These are phyloP conservation scores for Eutrema salsugineum DNA, from an alignment of 441 rosid genomes.

Conservation along the genomic window DNA sequence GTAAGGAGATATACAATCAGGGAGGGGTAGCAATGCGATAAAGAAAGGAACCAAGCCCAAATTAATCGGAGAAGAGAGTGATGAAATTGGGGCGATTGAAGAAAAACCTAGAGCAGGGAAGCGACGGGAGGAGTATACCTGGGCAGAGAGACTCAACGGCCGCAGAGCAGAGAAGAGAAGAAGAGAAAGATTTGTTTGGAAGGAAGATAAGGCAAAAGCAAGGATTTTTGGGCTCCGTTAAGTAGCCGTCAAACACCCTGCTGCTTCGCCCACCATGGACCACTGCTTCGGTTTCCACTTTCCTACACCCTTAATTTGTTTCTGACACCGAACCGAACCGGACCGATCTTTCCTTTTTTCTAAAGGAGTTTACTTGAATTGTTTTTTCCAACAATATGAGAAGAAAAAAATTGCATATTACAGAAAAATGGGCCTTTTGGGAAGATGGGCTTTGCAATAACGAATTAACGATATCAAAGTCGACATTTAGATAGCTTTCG, in stretches of 20 bases:
- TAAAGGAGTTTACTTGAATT: not conserved
- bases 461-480: not conserved
- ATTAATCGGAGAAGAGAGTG: constrained; percentile 13
- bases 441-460: not conserved
- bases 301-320: not conserved
- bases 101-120: constrained; percentile 28
- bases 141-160: constrained; percentile 5
- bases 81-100: constrained; percentile 1
- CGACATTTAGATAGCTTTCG: too few species aligned
- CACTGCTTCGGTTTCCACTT: constrained; percentile 16
- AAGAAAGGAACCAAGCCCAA: constrained; percentile 4
- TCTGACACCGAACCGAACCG: not conserved
- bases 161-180: not conserved
- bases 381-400: not conserved
- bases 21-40: constrained; percentile 8
- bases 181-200: not conserved
- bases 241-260: constrained; percentile 33
- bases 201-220: constrained; percentile 19
- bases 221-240: constrained; percentile 9
- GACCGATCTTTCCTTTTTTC: not conserved
- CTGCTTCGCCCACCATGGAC: constrained; percentile 22
- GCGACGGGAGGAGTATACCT: constrained; percentile 18
- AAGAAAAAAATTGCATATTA: too few species aligned
- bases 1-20: not conserved
- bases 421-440: not conserved